Percentiles rank a stretch among this genome's conserved stretches.
Conservation (phyloP, 169 alveolate species). For the Cardiosporidium cionae region DNA sequence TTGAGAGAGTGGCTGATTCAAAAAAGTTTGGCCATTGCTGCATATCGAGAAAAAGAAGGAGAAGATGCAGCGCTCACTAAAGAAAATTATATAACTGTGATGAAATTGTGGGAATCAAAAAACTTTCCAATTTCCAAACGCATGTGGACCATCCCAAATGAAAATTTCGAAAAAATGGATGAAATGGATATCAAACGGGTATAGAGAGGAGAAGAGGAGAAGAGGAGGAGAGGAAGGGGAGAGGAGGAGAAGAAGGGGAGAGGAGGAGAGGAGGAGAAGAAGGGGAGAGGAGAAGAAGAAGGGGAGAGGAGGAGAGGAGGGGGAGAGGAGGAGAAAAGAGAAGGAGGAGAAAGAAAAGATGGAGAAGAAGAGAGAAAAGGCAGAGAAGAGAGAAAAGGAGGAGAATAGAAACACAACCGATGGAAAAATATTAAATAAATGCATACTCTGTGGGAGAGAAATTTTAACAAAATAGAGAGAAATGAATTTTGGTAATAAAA, state of each 20-base stretch:
- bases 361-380: no score
- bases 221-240: no score
- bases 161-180: no score
- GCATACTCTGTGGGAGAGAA: no score
- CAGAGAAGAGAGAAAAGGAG: not conserved
- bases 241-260: no score
- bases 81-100: slow-evolving; percentile 3
- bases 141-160: slow-evolving; percentile 9
- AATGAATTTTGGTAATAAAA: no score
- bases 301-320: not conserved
- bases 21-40: slow-evolving; percentile 18
- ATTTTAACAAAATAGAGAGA: no score
- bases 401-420: not conserved
- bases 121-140: slow-evolving; percentile 2
- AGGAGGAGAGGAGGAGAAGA: not conserved
- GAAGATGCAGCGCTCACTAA: slow-evolving; percentile 27
- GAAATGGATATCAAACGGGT: no score
- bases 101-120: not conserved
- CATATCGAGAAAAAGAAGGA: slow-evolving; percentile 16
- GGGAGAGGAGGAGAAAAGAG: not conserved
- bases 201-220: no score
- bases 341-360: not conserved
- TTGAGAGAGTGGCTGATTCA: slow-evolving; percentile 21
- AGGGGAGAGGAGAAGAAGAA: not conserved
- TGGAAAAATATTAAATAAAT: no score